Base-by-base conservation (phyloP, 495 filamentous ascomycete species). In the Pseudotulostoma volvatum region DNA sequence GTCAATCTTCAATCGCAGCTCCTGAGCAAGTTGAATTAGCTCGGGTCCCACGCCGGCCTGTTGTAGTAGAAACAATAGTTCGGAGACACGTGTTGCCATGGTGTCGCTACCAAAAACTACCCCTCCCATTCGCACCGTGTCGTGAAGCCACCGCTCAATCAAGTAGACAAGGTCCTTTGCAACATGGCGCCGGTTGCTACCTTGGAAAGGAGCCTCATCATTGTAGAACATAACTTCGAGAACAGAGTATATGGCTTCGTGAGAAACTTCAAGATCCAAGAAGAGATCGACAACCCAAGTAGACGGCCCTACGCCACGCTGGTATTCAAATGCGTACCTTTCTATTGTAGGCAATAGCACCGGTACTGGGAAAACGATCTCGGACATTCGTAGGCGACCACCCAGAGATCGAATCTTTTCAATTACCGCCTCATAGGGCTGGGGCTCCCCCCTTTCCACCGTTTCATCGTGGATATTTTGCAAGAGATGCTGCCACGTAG, bases 271-370 rank as follows among this genome's bases (percentile, higher is more conserved):
- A 13, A 94, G 69, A 30, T 79, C 72, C 18, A 92, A 54, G 51
- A 96, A 81, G 1, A 84, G 61, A 51, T 86, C 76, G 18, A 90
- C 65, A 1, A 88, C 77, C 90, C 90, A 97, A 40, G 69, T 73
- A 8, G 76, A 55, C 3, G 82, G 76, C 23, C 71, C 72, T 7
- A 73, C 67, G 36, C 73, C 67, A 41, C 76, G 74, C 42, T 81
- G 75, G 44, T 80, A 60, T 44, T 86, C 76, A 34, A 84, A 55
- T 1, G 81, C 71, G 53, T 90, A 93, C 16, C 63, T 65, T 57
- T 86, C 80, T 7, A 97, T 64, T 52, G 86, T 72, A 1, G 80
- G 81, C 16, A 84, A 54, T 18, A 82, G 68, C 39, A 56, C 52
- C 7, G 54, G 52, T 18, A 86, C 63, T 0, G 81, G 79, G 60